phyloP scores from a whole-genome alignment of 768 basidiomycete species.

The Cystobasidiopsis lactophilus region DNA sequence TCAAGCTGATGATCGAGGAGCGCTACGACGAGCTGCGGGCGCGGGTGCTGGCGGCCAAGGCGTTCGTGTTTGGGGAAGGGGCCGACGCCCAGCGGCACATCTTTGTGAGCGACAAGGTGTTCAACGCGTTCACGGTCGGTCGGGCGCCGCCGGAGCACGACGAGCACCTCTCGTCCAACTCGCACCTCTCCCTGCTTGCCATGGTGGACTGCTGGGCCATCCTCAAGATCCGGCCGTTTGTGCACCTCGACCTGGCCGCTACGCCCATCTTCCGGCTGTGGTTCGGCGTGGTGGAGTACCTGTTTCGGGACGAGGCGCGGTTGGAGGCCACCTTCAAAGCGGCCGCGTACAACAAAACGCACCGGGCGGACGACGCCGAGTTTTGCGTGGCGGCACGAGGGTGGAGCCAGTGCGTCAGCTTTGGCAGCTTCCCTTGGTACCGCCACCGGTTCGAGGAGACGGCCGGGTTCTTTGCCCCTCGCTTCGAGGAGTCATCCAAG shows the following conservation, averaged over 20 bases:
- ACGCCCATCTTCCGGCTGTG: constrained; percentile 91
- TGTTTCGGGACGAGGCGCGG: constrained; percentile 48
- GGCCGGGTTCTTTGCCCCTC: constrained; percentile 53
- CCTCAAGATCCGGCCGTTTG: constrained; percentile 65
- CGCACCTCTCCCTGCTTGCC: constrained; percentile 76
- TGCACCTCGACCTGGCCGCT: constrained; percentile 75
- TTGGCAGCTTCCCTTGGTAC: constrained; percentile 80
- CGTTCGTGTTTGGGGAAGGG: constrained; percentile 43
- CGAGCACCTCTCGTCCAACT: constrained; percentile 38
- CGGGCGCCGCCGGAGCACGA: constrained; percentile 13
- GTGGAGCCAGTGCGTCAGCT: constrained; percentile 87
- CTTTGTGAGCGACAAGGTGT: constrained; percentile 55
- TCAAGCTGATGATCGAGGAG: constrained; percentile 74
- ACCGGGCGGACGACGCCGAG: constrained; percentile 74
- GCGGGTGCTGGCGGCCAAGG: constrained; percentile 50
- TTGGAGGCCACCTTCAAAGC: constrained; percentile 51
- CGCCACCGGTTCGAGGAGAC: constrained; percentile 56
- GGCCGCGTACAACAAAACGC: constrained; percentile 49
- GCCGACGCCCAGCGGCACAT: constrained; percentile 25
- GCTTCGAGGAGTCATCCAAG: constrained; percentile 67
- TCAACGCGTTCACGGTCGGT: constrained; percentile 78
- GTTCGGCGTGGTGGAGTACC: constrained; percentile 88
- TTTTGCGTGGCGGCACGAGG: constrained; percentile 81
- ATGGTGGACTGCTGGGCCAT: constrained; percentile 98
- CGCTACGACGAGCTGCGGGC: constrained; percentile 37